These are phyloP conservation scores for Candida alai DNA, from an alignment of 805 yeast genomes.

Conservation along the genomic window DNA sequence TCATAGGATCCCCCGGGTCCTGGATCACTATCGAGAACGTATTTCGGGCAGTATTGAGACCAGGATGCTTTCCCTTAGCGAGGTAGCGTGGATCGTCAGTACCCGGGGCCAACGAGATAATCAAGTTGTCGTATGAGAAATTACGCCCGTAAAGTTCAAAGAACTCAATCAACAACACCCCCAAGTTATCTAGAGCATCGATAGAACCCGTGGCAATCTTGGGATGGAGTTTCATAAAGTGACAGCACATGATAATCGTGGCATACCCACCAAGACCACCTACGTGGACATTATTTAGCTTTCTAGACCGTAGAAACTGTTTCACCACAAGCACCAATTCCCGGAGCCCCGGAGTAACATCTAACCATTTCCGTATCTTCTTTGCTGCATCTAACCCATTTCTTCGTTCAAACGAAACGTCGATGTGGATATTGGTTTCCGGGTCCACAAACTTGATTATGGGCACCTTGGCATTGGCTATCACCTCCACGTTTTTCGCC, in stretches of 20 bases:
- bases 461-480: conserved; percentile 90
- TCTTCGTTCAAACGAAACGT: conserved; percentile 81
- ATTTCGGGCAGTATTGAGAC: conserved; percentile 46
- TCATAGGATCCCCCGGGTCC: conserved; percentile 82
- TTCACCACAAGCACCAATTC: conserved; percentile 80
- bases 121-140: conserved; percentile 80
- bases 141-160: conserved; percentile 89
- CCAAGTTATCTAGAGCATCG: conserved; percentile 69
- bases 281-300: conserved; percentile 77
- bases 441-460: conserved; percentile 87
- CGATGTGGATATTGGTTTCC: conserved; percentile 67
- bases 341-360: conserved; percentile 70
- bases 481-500: conserved; percentile 75
- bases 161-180: conserved; percentile 83
- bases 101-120: conserved; percentile 54
- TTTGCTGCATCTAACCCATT: conserved; percentile 83
- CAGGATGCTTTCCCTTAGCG: conserved; percentile 51
- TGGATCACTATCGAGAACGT: conserved; percentile 71
- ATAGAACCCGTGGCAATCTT: conserved; percentile 64
- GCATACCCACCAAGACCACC: conserved; percentile 97
- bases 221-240: conserved; percentile 79
- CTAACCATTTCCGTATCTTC: conserved; percentile 71
- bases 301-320: conserved; percentile 76
- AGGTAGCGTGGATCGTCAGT: conserved; percentile 58
- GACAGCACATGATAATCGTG: conserved; percentile 79